These are phyloP conservation scores for Fusarium chlamydosporum DNA, from an alignment of 2,329 filamentous ascomycete genomes.

Conservation along the genomic window DNA sequence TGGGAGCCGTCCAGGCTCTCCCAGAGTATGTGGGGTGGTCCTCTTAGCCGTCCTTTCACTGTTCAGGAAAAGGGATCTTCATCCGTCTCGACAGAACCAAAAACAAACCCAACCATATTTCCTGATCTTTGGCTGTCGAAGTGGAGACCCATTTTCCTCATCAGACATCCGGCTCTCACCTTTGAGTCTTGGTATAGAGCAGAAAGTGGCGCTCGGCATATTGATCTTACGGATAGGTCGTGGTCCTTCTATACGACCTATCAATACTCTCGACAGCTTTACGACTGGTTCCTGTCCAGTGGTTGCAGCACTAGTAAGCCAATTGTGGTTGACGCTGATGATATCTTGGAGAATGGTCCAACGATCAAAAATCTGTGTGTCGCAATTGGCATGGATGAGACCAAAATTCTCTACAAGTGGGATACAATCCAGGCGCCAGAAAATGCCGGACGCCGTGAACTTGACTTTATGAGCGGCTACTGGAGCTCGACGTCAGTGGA, in stretches of 20 bases:
- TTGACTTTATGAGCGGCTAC: conserved; percentile 4
- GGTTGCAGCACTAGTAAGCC: neutral
- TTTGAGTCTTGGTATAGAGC: conserved; percentile 15
- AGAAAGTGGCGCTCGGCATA: neutral
- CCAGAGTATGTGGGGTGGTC: conserved; percentile 3
- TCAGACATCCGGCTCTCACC: conserved; percentile 1
- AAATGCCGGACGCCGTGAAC: conserved; percentile 1
- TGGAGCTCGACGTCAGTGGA: conserved; percentile 3
- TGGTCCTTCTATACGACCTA: conserved; percentile 15
- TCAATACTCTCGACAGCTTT: conserved; percentile 11
- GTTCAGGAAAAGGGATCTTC: neutral
- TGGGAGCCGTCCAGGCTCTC: conserved; percentile 4
- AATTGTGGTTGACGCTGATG: conserved; percentile 4
- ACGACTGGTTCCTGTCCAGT: conserved; percentile 9
- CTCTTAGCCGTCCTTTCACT: neutral
- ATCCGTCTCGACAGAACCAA: neutral
- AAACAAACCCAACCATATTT: conserved; percentile 10
- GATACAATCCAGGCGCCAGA: neutral
- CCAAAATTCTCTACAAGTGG: neutral
- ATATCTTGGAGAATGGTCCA: neutral
- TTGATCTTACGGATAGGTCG: conserved; percentile 10
- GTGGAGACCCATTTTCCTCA: neutral
- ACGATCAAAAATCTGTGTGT: neutral
- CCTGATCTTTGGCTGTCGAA: neutral
- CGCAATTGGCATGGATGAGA: conserved; percentile 5